Evolutionary conservation across 768 basidiomycete species (phyloP).

Genomic region (Auriscalpium orientale): DNA sequence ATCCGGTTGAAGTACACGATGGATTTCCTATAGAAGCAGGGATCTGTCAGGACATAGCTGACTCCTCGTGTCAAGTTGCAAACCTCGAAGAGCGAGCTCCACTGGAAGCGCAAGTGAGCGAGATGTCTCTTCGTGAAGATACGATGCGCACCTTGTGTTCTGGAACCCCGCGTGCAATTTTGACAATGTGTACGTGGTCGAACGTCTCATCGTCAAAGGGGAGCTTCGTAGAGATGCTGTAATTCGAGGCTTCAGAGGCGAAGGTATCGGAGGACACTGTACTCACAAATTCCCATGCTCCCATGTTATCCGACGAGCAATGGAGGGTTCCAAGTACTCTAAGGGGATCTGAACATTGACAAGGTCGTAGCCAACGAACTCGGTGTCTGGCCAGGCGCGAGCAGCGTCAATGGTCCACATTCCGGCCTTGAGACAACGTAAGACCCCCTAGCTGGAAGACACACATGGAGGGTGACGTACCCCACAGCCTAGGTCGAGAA

Average conservation of each 20-base stretch:
- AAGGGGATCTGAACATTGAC: slow-evolving; percentile 66
- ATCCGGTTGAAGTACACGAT: slow-evolving; percentile 59
- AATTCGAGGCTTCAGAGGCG: background rate
- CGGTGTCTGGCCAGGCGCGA: slow-evolving; percentile 12
- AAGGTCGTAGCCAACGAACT: slow-evolving; percentile 63
- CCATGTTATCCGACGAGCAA: slow-evolving; percentile 61
- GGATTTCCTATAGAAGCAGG: slow-evolving; percentile 49
- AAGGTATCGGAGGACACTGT: background rate
- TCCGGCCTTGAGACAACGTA: slow-evolving; percentile 7
- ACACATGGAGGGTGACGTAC: slow-evolving; percentile 1
- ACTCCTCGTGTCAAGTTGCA: background rate
- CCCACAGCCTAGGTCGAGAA: slow-evolving; percentile 15
- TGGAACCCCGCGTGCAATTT: slow-evolving; percentile 59
- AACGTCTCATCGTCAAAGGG: slow-evolving; percentile 82
- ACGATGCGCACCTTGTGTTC: slow-evolving; percentile 29
- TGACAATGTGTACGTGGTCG: slow-evolving; percentile 69
- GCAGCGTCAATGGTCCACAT: slow-evolving; percentile 16
- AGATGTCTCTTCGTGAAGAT: too few relatives aligned
- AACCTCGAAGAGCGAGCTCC: slow-evolving; percentile 4
- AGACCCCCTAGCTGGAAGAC: background rate
- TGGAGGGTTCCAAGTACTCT: slow-evolving; percentile 38
- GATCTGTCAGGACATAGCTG: background rate
- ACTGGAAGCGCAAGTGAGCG: slow-evolving; percentile 28
- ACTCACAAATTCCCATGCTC: slow-evolving; percentile 72
- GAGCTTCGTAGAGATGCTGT: slow-evolving; percentile 63